Base-by-base conservation (phyloP, 345 rosid species). In the Iberis pinnata region DNA sequence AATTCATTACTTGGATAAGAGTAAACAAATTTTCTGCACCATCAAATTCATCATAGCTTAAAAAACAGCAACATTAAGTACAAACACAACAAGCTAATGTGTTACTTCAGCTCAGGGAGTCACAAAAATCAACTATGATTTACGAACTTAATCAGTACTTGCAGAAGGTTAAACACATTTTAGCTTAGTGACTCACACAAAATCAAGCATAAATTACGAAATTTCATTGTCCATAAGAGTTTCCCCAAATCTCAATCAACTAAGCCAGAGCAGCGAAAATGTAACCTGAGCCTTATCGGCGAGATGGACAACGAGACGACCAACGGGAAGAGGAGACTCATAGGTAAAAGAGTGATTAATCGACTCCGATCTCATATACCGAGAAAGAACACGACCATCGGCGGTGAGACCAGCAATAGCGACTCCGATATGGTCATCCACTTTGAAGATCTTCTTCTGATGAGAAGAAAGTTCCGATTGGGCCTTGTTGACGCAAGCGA, bases 211-310 rank as follows among this genome's bases (percentile, higher is more conserved):
- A 31, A 2, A 6, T 31, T 31, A 31, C 37, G n/a, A 32, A 12
- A 32, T 32, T 12, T 5, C 37, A 32, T 32, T 9, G 37, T 12
- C n/a, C 37, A 12, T 3, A 32, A 32, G 37, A 32, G n/a, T 32
- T 32, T 9, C 4, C 16, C 59, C 44, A 31, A 61, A 47, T 39
- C 37, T 38, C 8, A 46, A 54, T 11, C 2, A 24, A 39, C 2
- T 2, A 47, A 12, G 11, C 5, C 6, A 43, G 49, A 31, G 37
- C 12, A 49, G 10, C 2, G 5, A 55, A 53, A 56, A 12, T 10
- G n/a, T 18, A 59, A 92, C 98, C 98, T 92, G 97, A 60, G 98
- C 97, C 73, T 88, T 92, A 53, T 88, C 98, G 2, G 98, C 98
- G 27, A 90, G 86, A 61, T 87, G 96, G 58, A 90, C 96, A 12